Evolutionary conservation across 352 stramenopile species (phyloP).

Genomic region (Stephanocyclus meneghinianus): DNA sequence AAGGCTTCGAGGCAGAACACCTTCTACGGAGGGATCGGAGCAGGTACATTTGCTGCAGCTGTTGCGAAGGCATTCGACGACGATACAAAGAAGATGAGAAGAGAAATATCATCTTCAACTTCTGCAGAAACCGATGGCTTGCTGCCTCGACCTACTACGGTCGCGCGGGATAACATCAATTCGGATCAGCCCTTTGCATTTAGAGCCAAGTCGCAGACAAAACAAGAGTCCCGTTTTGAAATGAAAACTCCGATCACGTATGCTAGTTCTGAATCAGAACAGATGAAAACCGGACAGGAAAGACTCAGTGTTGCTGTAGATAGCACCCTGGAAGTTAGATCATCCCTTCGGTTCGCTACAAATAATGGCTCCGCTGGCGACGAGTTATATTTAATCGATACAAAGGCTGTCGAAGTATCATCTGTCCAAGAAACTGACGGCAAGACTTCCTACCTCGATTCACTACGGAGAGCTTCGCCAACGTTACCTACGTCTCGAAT

Average conservation of each 20-base stretch:
- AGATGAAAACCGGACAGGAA: not conserved
- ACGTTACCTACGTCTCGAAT: not conserved
- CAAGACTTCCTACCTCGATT: slow-evolving; percentile 9
- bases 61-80: not conserved
- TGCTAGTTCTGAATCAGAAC: not conserved
- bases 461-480: not conserved
- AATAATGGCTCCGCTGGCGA: not conserved
- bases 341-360: not conserved
- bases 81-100: not conserved
- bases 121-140: not conserved
- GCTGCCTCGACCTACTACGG: not conserved
- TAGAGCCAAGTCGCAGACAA: not conserved
- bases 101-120: not conserved
- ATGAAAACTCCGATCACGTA: not conserved
- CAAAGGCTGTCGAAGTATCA: not conserved
- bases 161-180: not conserved
- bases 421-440: no score
- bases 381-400: not conserved
- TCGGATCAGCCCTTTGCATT: slow-evolving; percentile 4
- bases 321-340: not conserved
- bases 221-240: not conserved
- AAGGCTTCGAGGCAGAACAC: not conserved
- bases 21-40: not conserved
- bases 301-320: slow-evolving; percentile 6
- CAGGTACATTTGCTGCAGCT: not conserved